These are phyloP conservation scores for Lodderomyces margitis DNA, from an alignment of 1,139 yeast genomes.

Conservation along the genomic window DNA sequence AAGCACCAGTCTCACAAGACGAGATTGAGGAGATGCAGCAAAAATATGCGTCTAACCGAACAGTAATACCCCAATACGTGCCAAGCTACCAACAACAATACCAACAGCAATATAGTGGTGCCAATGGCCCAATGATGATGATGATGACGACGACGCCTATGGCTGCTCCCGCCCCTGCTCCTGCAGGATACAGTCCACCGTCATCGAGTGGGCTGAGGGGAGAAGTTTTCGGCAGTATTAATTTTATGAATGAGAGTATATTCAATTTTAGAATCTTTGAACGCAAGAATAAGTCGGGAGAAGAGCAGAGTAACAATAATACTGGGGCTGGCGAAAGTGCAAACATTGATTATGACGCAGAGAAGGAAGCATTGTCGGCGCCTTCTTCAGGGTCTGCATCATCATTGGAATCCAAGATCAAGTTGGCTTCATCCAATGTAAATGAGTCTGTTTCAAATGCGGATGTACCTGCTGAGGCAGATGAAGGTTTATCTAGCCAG, in stretches of 20 bases:
- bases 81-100: conserved; percentile 14
- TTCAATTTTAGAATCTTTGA: conserved; percentile 43
- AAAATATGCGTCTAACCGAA: conserved; percentile 21
- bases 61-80: conserved; percentile 16
- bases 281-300: conserved; percentile 9
- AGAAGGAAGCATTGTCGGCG: conserved; percentile 1
- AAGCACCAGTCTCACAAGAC: conserved; percentile 32
- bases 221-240: conserved; percentile 43
- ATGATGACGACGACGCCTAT: neutral
- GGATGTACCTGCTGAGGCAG: too few relatives aligned
- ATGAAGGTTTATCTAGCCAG: too few relatives aligned
- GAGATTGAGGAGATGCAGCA: conserved; percentile 40
- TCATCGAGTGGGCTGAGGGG: conserved; percentile 14
- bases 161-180: neutral
- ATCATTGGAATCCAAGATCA: too few relatives aligned
- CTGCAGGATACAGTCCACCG: neutral
- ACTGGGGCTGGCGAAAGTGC: neutral
- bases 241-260: conserved; percentile 42
- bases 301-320: neutral
- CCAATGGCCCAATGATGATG: neutral
- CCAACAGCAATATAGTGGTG: conserved; percentile 18
- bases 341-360: conserved; percentile 9
- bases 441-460: too few relatives aligned
- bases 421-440: neutral
- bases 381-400: neutral